Percentiles rank a stretch among this genome's conserved stretches.
These are phyloP conservation scores for Vigna radiata DNA, from an alignment of 306 rosid species.

Conservation along the genomic window DNA sequence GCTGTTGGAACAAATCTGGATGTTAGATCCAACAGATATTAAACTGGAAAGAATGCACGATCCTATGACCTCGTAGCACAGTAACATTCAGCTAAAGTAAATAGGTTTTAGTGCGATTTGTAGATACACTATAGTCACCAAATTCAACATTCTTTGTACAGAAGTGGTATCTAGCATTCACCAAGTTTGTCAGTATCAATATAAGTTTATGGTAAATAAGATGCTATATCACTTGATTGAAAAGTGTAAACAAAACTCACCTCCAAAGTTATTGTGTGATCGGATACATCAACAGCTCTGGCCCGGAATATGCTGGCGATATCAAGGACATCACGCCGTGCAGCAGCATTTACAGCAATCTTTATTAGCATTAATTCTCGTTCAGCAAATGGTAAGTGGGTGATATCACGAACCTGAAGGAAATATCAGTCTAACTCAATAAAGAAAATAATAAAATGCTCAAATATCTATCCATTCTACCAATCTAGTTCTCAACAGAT, in stretches of 20 bases:
- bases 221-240: conserved; percentile 25
- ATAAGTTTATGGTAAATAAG: conserved; percentile 4
- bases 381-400: conserved; percentile 85
- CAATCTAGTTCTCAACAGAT: conserved; percentile 8
- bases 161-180: background rate
- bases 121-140: background rate
- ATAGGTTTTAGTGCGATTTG: conserved; percentile 11
- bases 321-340: conserved; percentile 86
- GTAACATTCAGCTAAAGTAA: conserved; percentile 8
- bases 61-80: background rate
- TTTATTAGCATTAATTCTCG: conserved; percentile 84
- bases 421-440: conserved; percentile 32
- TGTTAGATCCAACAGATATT: conserved; percentile 18
- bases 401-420: conserved; percentile 74
- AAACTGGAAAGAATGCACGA: background rate
- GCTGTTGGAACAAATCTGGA: background rate
- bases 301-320: conserved; percentile 87
- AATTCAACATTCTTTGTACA: conserved; percentile 10
- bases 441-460: conserved; percentile 7
- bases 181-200: background rate
- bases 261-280: conserved; percentile 85
- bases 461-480: conserved; percentile 15
- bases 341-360: conserved; percentile 81
- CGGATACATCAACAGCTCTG: conserved; percentile 85
- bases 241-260: conserved; percentile 49